Evolutionary conservation across 2,329 filamentous ascomycete species (phyloP).

Genomic region (Sordariomycetes sp.): DNA sequence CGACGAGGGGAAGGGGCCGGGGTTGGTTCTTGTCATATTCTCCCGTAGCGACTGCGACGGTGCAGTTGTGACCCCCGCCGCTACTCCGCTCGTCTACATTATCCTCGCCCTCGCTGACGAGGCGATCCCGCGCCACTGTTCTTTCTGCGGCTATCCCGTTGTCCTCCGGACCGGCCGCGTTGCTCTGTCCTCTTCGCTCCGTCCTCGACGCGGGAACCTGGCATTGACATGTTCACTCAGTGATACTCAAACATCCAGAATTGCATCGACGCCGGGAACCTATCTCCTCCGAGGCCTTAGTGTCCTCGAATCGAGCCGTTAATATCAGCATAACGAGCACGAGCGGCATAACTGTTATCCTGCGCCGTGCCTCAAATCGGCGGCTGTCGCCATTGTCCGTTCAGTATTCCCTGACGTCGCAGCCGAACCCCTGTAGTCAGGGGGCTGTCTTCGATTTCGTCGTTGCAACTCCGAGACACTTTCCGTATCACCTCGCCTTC

Average conservation of each 20-base stretch:
- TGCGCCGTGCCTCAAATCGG: too few species aligned
- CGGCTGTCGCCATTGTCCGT: not conserved
- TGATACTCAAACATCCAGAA: not conserved
- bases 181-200: not conserved
- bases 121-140: too few species aligned
- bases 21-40: too few species aligned
- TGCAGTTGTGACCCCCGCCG: too few species aligned
- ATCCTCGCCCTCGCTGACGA: not conserved
- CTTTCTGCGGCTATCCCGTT: not conserved
- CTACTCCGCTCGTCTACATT: not conserved
- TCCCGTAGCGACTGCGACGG: too few species aligned
- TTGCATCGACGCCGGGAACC: not conserved
- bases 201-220: not conserved
- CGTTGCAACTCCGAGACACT: constrained; percentile 2
- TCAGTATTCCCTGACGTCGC: not conserved
- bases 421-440: not conserved
- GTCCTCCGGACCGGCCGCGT: not conserved
- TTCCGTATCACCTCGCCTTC: constrained; percentile 1
- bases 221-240: not conserved
- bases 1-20: too few species aligned
- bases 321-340: not conserved
- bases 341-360: not conserved
- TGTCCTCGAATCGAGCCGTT: not conserved
- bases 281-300: not conserved
- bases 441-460: not conserved